These are phyloP conservation scores for Pseudonitzschia delicatissima DNA, from an alignment of 108 stramenopile species.

Conservation along the genomic window DNA sequence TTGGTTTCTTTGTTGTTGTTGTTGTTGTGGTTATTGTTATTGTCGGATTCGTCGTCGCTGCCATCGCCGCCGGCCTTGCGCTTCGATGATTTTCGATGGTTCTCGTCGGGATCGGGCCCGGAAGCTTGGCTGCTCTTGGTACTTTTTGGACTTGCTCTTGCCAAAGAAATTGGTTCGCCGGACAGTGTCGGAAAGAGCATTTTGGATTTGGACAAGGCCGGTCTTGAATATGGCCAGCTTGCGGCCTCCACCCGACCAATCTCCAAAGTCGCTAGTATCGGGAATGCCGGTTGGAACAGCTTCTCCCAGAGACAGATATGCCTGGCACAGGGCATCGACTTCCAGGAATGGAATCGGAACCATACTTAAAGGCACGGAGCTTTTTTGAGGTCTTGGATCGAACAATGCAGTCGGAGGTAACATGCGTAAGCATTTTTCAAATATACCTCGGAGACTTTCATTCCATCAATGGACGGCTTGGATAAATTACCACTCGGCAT, in stretches of 20 bases:
- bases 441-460: constrained; percentile 35
- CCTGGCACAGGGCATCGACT: constrained; percentile 60
- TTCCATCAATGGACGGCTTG: constrained; percentile 20
- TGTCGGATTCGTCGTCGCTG: not conserved
- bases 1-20: constrained; percentile 11
- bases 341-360: constrained; percentile 34
- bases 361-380: constrained; percentile 32
- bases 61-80: not conserved
- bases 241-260: constrained; percentile 45
- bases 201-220: constrained; percentile 35
- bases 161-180: not conserved
- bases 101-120: constrained; percentile 6
- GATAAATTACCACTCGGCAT: not conserved
- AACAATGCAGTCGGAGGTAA: constrained; percentile 66
- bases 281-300: not conserved
- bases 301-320: constrained; percentile 39
- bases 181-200: constrained; percentile 39
- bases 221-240: constrained; percentile 26
- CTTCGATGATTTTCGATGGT: not conserved
- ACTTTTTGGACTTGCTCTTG: constrained; percentile 23
- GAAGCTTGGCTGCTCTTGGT: constrained; percentile 13
- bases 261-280: constrained; percentile 27
- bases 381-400: constrained; percentile 44
- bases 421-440: constrained; percentile 60
- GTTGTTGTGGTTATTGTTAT: no score